These are phyloP conservation scores for Candida easanensis DNA, from an alignment of 805 yeast species.

Conservation along the genomic window DNA sequence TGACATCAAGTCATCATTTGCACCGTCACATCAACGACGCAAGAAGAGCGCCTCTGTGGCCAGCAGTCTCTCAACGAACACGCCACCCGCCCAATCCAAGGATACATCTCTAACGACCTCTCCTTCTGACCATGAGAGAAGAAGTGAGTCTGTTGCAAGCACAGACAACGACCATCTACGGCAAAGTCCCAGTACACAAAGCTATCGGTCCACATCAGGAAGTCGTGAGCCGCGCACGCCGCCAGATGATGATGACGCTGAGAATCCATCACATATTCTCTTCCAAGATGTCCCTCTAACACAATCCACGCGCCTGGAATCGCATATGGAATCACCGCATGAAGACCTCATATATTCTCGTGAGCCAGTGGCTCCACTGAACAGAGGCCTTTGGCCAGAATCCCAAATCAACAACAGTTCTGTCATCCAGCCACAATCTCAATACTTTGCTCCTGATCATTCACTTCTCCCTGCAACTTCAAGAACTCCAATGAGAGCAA, in stretches of 20 bases:
- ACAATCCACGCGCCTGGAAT: background rate
- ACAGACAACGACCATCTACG: background rate
- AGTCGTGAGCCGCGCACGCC: constrained; percentile 7
- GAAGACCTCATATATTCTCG: background rate
- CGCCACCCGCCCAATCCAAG: constrained; percentile 5
- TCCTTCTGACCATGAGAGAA: background rate
- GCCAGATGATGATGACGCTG: background rate
- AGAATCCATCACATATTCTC: constrained; percentile 2
- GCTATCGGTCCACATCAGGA: constrained; percentile 5
- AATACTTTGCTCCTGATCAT: background rate
- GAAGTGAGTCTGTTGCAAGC: background rate
- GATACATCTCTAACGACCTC: constrained; percentile 5
- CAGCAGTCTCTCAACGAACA: constrained; percentile 6
- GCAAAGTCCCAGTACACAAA: constrained; percentile 4
- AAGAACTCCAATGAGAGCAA: background rate
- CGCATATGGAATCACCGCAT: background rate
- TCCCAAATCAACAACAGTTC: background rate
- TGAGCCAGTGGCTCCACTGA: background rate
- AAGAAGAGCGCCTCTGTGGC: constrained; percentile 6
- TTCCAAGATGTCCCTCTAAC: constrained; percentile 6
- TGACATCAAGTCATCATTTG: constrained; percentile 7
- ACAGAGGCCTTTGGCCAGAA: constrained; percentile 4
- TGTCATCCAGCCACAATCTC: constrained; percentile 3
- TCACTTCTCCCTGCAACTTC: background rate
- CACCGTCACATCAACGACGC: constrained; percentile 9